These are phyloP conservation scores for Russula sp. DNA, from an alignment of 768 basidiomycete species.

Conservation along the genomic window DNA sequence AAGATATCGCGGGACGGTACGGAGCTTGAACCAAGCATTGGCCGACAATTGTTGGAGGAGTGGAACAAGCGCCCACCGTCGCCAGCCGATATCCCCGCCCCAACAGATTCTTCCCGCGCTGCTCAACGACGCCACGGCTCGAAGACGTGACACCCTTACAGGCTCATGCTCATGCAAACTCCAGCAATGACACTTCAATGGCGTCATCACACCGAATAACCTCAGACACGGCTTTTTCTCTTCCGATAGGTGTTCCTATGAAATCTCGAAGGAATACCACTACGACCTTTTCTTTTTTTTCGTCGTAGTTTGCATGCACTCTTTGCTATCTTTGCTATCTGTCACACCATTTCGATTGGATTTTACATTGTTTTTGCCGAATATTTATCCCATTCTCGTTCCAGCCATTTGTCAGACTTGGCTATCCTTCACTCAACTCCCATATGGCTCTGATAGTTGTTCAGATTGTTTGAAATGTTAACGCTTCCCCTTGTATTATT, in stretches of 20 bases:
- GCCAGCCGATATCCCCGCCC: slow-evolving; percentile 19
- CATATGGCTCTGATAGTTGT: not conserved
- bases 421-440: not conserved
- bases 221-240: slow-evolving; percentile 25
- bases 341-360: not conserved
- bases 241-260: too few relatives aligned
- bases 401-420: not conserved
- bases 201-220: not conserved
- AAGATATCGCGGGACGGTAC: slow-evolving; percentile 89
- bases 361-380: not conserved
- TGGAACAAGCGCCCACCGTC: slow-evolving; percentile 48
- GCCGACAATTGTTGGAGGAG: slow-evolving; percentile 63
- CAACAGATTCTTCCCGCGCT: slow-evolving; percentile 13
- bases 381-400: not conserved
- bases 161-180: too few relatives aligned
- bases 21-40: slow-evolving; percentile 80
- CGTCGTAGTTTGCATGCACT: not conserved
- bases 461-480: not conserved
- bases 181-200: too few relatives aligned
- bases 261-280: too few relatives aligned
- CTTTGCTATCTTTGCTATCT: not conserved
- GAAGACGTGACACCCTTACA: slow-evolving; percentile 8
- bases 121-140: slow-evolving; percentile 10
- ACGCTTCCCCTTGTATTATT: not conserved
- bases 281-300: slow-evolving; percentile 1